Evolutionary conservation across 495 filamentous ascomycete species (phyloP), one percentile per base, ranked within the genome.

Genomic region (Melanomma pulvis-pyrius): DNA sequence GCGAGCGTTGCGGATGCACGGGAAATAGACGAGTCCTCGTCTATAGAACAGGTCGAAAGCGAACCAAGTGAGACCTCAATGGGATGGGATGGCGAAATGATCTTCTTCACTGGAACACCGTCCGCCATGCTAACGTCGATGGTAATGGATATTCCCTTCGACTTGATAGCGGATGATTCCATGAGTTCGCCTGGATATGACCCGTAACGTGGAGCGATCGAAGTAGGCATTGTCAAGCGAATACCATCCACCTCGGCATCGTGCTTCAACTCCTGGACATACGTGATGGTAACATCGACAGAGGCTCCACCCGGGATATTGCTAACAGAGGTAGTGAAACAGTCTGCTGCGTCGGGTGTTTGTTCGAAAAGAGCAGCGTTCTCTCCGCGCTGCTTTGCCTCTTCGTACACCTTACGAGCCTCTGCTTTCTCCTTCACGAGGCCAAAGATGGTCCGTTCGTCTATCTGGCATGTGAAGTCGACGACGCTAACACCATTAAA

Each of bases 171-270:
- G 55, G 50, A 70, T 19, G 34, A 59, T 4, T 56, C 68, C 56
- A 72, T 73, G 2, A 61, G 61, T 8, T 69, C 68, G 17, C 71
- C 72, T 17, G 82, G 79, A 48, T 76, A 77, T 13, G 17, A 24
- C n/a, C 87, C 87, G 70, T 89, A 91, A n/a, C 87, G 79, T 12
- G 86, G 87, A 0, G 84, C 83, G 61, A 90, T 86, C 36, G 59
- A 73, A 0, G 85, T 86, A 1, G 88, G 88, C n/a, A 91, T 78
- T n/a, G 82, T 90, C 68, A 88, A 87, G 9, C 86, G 81, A 44
- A 85, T 79, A 15, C 87, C 86, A 72, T 90, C 83, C 1, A 79
- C 76, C 54, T 85, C 84, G 39, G 80, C 79, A 71, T 89, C 86
- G 70, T 88, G 82, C 74, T 88, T 88, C 63, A 91, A 74, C 71